These are phyloP conservation scores for Eucalyptus decipiens DNA, from an alignment of 345 rosid species.

Conservation along the genomic window DNA sequence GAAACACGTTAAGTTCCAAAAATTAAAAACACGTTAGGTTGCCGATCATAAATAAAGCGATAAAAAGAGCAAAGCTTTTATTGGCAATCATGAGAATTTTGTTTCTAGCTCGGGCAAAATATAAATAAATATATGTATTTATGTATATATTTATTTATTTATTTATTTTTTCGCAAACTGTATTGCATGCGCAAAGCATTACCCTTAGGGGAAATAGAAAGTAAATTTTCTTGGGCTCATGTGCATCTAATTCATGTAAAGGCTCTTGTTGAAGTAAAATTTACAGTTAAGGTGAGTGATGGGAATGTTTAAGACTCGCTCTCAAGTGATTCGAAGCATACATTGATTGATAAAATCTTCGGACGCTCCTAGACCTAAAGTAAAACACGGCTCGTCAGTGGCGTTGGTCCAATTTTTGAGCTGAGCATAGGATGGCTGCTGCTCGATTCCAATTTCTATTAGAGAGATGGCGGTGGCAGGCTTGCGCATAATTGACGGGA, in stretches of 20 bases:
- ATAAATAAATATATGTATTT: rapidly evolving
- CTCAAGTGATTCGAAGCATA: rapidly evolving
- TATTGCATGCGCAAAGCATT: neutral
- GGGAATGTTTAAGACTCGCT: too few species aligned
- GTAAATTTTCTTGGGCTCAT: neutral
- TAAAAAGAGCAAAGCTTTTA: neutral
- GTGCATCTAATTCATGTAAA: neutral
- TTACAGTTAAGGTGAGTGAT: neutral
- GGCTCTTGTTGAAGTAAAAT: neutral
- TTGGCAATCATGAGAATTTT: neutral
- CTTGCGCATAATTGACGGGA: neutral
- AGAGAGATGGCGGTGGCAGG: neutral
- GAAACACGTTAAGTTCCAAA: neutral
- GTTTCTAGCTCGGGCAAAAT: neutral
- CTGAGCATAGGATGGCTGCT: neutral
- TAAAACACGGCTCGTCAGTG: rapidly evolving
- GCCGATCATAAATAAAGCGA: neutral
- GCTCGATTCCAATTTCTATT: neutral
- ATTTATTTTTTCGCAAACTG: neutral
- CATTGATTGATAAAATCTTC: neutral
- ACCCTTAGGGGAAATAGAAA: neutral
- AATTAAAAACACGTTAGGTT: neutral
- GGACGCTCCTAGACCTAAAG: neutral
- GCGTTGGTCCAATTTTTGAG: neutral
- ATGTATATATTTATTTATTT: neutral